These are phyloP conservation scores for Apiospora malaysiana DNA, from an alignment of 2,329 filamentous ascomycete genomes.

Conservation along the genomic window DNA sequence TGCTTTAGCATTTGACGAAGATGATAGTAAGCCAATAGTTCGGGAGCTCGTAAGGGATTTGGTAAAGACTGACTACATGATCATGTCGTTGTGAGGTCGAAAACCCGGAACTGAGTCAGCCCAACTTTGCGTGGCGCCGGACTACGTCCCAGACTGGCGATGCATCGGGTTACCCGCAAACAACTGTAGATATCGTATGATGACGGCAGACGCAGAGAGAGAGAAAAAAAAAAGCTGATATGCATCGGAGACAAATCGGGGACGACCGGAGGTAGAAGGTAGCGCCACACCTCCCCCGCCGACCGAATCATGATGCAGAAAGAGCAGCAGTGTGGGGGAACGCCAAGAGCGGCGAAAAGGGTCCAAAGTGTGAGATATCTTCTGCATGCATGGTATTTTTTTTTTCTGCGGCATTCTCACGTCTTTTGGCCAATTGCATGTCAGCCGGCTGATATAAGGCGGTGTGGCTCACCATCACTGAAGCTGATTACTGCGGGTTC, in stretches of 20 bases:
- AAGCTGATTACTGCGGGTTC: too few relatives aligned
- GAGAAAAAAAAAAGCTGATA: neutral
- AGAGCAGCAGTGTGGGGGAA: neutral
- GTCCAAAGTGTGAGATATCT: too few relatives aligned
- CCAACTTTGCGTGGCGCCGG: neutral
- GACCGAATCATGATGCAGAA: neutral
- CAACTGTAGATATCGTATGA: neutral
- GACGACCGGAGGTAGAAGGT: neutral
- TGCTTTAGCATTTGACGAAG: neutral
- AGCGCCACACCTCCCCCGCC: neutral
- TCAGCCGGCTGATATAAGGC: neutral
- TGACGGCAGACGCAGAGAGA: neutral
- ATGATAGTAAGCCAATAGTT: neutral
- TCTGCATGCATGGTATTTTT: neutral
- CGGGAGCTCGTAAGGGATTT: neutral
- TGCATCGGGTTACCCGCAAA: too few relatives aligned
- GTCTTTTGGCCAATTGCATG: neutral
- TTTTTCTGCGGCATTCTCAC: neutral
- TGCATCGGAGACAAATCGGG: neutral
- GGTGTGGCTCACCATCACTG: too few relatives aligned
- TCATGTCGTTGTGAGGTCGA: neutral
- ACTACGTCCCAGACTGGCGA: neutral
- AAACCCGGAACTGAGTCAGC: neutral
- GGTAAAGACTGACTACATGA: neutral
- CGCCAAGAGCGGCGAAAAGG: neutral